These are phyloP conservation scores for Saitozyma podzolica DNA, from an alignment of 768 basidiomycete species.

Conservation along the genomic window DNA sequence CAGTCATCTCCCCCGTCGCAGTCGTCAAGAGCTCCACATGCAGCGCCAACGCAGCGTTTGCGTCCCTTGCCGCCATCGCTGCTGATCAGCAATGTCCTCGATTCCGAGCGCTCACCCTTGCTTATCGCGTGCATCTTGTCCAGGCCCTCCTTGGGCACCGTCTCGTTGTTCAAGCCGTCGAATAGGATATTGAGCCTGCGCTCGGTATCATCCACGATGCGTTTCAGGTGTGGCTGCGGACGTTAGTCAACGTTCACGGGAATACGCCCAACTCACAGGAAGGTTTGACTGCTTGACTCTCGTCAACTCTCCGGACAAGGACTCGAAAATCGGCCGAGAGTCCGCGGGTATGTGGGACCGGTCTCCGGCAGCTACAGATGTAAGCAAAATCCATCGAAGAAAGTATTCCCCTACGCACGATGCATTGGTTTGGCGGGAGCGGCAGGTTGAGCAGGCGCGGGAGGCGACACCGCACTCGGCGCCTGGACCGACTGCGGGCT, in stretches of 20 bases:
- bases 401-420: slow-evolving; percentile 56
- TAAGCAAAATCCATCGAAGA: slow-evolving; percentile 6
- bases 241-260: background rate
- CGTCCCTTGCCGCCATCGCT: slow-evolving; percentile 83
- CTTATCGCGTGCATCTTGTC: slow-evolving; percentile 71
- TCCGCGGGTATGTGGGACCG: slow-evolving; percentile 83
- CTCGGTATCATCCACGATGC: slow-evolving; percentile 81
- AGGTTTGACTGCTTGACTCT: slow-evolving; percentile 67
- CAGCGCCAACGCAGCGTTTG: slow-evolving; percentile 72
- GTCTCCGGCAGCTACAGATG: slow-evolving; percentile 73
- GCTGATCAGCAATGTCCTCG: background rate
- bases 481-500: slow-evolving; percentile 29
- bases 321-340: slow-evolving; percentile 65
- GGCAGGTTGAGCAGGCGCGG: slow-evolving; percentile 46
- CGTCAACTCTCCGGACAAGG: slow-evolving; percentile 65
- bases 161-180: slow-evolving; percentile 88
- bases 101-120: slow-evolving; percentile 60
- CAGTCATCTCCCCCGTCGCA: slow-evolving; percentile 73
- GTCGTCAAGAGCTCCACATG: slow-evolving; percentile 82
- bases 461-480: background rate
- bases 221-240: slow-evolving; percentile 74
- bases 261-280: slow-evolving; percentile 61
- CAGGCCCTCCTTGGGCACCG: slow-evolving; percentile 68
- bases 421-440: slow-evolving; percentile 59
- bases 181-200: slow-evolving; percentile 81